These are phyloP conservation scores for Penicillium sclerotigenum DNA, from an alignment of 2,329 filamentous ascomycete genomes.

Conservation along the genomic window DNA sequence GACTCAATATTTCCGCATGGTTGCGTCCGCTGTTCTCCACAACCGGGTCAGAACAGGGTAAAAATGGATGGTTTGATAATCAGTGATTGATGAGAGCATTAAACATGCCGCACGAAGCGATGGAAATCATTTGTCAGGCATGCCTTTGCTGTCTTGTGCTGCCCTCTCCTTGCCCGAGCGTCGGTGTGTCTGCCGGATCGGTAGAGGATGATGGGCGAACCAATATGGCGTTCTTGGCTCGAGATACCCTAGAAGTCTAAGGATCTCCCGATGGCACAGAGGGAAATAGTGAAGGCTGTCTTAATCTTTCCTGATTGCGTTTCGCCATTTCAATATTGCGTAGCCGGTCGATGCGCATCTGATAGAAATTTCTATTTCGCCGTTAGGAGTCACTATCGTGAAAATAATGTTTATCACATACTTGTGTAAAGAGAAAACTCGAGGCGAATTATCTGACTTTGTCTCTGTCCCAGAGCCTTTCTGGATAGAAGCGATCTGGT, in stretches of 20 bases:
- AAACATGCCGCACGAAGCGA: background rate
- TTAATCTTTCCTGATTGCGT: constrained; percentile 74
- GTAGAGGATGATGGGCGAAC: background rate
- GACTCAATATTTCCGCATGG: background rate
- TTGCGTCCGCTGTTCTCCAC: background rate
- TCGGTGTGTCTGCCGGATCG: background rate
- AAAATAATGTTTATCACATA: constrained; percentile 38
- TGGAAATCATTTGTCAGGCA: background rate
- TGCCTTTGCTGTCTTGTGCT: background rate
- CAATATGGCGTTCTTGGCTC: background rate
- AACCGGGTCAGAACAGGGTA: background rate
- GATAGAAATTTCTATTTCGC: constrained; percentile 69
- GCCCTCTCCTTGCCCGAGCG: background rate
- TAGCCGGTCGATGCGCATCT: constrained; percentile 76
- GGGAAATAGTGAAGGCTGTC: constrained; percentile 77
- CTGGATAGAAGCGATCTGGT: constrained; percentile 44
- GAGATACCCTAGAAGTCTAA: constrained; percentile 5
- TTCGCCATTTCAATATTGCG: constrained; percentile 75
- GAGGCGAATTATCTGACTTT: constrained; percentile 63
- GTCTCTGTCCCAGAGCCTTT: constrained; percentile 40
- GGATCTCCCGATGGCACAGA: constrained; percentile 67
- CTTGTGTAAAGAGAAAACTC: constrained; percentile 82
- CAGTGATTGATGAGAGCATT: background rate
- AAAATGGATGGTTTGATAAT: background rate
- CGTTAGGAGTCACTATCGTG: constrained; percentile 3